Base-by-base conservation (phyloP, 1,284 basidiomycete genomes). In the Violaceomyces palustris region DNA sequence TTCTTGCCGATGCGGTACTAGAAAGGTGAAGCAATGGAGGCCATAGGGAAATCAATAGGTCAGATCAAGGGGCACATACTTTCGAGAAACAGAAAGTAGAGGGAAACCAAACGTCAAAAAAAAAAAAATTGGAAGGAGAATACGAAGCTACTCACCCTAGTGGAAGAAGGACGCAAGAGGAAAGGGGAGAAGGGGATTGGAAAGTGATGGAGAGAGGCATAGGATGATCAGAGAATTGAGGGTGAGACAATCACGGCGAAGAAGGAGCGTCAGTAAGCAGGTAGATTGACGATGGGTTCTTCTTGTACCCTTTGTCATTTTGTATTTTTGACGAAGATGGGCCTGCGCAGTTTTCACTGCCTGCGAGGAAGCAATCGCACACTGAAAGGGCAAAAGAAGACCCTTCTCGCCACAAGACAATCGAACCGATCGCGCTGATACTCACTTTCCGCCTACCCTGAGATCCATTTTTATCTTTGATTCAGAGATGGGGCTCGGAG, bases 381-480 rank as follows among this genome's bases (percentile, higher is more conserved):
- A n/a, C n/a, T n/a, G 29, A 24, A 17, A 39, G 30, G 24, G 14
- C 21, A 15, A 32, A 42, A 22, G 22, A 12, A 15, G 19, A 19
- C 30, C n/a, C 6, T 19, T 5, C 26, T 9, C 9, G 6, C 29
- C 14, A 14, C 29, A 30, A 14, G 5, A 17, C 29, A 5, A n/a
- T n/a, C 14, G 29, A 30, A 6, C 29, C 14, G 31, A 19, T 3
- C 11, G 3, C 17, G 21, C 6, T 17, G 22, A 1, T 18, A 61
- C 57, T 56, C 94, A 96, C 79, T 97, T 97, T 74, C 92, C 91
- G 70, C 93, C 92, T 33, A 97, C 92, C 64, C 91, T 83, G 67
- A 96, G 85, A 80, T 96, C 92, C 74, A 96, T 84, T 4, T 3
- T 32, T 7, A 22, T 48, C 45, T 28, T 57, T 57, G 32, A 57